Evolutionary conservation across 1,139 yeast genomes (phyloP).

Genomic region (Lodderomyces jiufengensis): DNA sequence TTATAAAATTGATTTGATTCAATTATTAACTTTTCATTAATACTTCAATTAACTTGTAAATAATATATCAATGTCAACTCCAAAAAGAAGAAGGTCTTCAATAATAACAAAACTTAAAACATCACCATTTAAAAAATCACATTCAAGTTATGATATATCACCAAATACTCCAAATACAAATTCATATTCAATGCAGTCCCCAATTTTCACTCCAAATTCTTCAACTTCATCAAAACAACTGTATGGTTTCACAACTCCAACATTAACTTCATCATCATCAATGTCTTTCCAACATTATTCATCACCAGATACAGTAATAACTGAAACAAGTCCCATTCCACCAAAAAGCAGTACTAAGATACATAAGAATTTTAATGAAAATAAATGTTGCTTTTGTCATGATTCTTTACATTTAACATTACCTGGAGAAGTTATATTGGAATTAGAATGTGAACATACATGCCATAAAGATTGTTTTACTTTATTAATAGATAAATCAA

Average conservation of each 20-base stretch:
- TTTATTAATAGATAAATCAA: slow-evolving; percentile 7
- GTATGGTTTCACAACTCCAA: not conserved
- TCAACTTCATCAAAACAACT: no score
- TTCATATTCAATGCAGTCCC: no score
- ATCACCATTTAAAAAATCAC: slow-evolving; percentile 3
- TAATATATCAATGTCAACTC: not conserved
- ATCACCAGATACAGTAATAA: no score
- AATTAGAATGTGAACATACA: slow-evolving; percentile 25
- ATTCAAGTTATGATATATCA: no score
- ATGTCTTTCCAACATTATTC: not conserved
- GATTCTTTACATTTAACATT: slow-evolving; percentile 17
- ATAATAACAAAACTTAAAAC: slow-evolving; percentile 3
- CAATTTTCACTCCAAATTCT: no score
- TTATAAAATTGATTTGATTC: no score
- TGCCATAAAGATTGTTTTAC: slow-evolving; percentile 30
- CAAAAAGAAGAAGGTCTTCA: slow-evolving; percentile 3
- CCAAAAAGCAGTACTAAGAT: not conserved
- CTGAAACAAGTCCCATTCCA: slow-evolving; percentile 1
- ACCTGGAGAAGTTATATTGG: slow-evolving; percentile 24
- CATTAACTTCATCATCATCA: not conserved
- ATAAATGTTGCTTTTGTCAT: slow-evolving; percentile 28
- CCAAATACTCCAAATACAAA: no score
- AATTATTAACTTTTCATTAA: not conserved
- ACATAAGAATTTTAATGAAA: slow-evolving; percentile 7
- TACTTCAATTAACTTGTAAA: not conserved